phyloP scores from a whole-genome alignment of 2,329 filamentous ascomycete genomes.

The Hypoxylon sp. region DNA sequence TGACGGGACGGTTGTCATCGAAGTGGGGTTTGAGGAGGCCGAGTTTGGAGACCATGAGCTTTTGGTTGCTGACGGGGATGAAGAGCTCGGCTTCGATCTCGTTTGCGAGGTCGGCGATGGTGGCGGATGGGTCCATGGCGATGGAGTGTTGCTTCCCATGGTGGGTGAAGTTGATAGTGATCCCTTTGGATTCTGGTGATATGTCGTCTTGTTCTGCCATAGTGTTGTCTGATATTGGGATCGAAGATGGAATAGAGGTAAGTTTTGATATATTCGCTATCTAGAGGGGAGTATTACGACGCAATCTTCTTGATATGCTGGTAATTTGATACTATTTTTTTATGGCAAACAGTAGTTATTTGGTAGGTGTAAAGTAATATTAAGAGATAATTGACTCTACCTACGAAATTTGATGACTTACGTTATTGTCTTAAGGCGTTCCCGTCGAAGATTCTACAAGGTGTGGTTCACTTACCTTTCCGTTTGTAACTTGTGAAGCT shows the following conservation, averaged over 20 bases:
- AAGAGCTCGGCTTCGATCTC: conserved; percentile 69
- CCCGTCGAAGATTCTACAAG: conserved; percentile 48
- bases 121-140: conserved; percentile 62
- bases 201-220: conserved; percentile 41
- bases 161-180: conserved; percentile 64
- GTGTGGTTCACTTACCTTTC: conserved; percentile 23
- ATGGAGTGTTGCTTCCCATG: conserved; percentile 63
- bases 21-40: conserved; percentile 76
- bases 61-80: conserved; percentile 75
- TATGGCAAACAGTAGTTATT: neutral
- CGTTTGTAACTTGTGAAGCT: conserved; percentile 51
- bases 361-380: neutral
- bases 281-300: neutral
- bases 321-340: conserved; percentile 2
- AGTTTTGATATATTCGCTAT: conserved; percentile 3
- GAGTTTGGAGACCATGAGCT: conserved; percentile 76
- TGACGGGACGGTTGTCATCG: conserved; percentile 68
- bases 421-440: neutral
- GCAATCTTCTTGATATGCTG: conserved; percentile 1
- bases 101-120: conserved; percentile 71
- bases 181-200: conserved; percentile 38
- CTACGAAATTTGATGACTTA: conserved; percentile 17
- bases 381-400: conserved; percentile 11
- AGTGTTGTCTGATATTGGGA: conserved; percentile 14
- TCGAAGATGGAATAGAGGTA: conserved; percentile 6